Evolutionary conservation across 2,329 filamentous ascomycete genomes (phyloP), one percentile per base, ranked within the genome.

Genomic region (Botryosphaeria dothidea): DNA sequence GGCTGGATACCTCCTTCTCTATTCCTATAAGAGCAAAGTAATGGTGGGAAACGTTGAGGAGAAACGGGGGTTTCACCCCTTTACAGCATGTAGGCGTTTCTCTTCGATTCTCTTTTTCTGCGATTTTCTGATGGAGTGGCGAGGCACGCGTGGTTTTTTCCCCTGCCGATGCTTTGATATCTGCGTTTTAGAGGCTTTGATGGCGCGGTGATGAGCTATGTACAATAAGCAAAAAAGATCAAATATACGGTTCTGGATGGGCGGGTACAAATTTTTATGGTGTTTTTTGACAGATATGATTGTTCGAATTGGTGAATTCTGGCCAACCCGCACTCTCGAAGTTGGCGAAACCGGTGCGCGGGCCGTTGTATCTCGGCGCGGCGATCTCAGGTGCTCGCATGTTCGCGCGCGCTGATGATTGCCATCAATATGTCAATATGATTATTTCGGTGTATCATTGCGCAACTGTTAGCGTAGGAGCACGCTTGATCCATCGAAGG

Each of bases 201-300:
- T 23, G 41, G 29, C 11, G 41, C 27, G 56, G 27, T 15, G 25
- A 34, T 23, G 56, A 41, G 41, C 8, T 36, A 45, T 60, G 56
- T 60, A 60, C 41, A 60, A 60, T 48, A 60, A 46, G 41, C 19
- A 34, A 46, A 57, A 56, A 57, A 46, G 41, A 46, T 45, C 34
- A 46, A 46, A 60, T 48, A 45, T 6, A 60, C 29, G 41, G 38
- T 45, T 57, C 21, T 29, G 54, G 36, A 19, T 41, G 34, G 19
- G 17, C 3, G 19, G 13, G 4, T 7, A 6, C 13, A 11, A 34
- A 11, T 11, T 34, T 34, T 11, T 34, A 8, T 3, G 7, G 13
- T 34, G 31, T 11, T 8, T 29, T 19, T 21, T 46, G 23, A n/a
- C n/a, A n/a, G n/a, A n/a, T n/a, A n/a, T n/a, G n/a, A n/a, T n/a